These are phyloP conservation scores for Eucalyptus polybractea DNA, from an alignment of 345 rosid genomes.

Conservation along the genomic window DNA sequence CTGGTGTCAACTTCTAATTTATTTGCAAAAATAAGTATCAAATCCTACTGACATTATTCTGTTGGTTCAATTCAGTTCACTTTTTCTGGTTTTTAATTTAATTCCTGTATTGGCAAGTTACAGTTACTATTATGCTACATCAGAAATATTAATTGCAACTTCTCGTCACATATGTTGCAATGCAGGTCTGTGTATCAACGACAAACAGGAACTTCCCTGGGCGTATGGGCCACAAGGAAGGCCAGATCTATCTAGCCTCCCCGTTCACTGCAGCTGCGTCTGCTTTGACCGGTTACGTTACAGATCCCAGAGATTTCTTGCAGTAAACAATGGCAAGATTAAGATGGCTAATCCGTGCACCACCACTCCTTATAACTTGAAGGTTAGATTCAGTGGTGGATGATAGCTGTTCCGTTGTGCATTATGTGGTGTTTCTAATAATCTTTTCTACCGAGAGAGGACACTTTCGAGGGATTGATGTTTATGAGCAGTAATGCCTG, in stretches of 20 bases:
- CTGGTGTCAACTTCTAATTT: background rate
- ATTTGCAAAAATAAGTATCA: background rate
- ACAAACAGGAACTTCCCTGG: slow-evolving; percentile 99
- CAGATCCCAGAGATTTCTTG: slow-evolving; percentile 98
- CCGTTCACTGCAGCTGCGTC: slow-evolving; percentile 97
- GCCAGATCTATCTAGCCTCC: slow-evolving; percentile 91
- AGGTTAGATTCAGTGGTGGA: background rate
- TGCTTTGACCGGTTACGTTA: slow-evolving; percentile 83
- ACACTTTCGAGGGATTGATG: background rate
- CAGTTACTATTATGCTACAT: background rate
- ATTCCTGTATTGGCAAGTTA: background rate
- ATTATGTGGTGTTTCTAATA: background rate
- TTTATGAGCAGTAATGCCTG: background rate
- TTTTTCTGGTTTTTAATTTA: background rate
- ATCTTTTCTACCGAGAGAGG: background rate
- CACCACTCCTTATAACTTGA: background rate
- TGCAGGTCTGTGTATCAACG: slow-evolving; percentile 65
- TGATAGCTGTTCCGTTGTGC: background rate
- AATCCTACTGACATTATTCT: background rate
- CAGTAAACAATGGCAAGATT: slow-evolving; percentile 10
- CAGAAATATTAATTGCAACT: background rate
- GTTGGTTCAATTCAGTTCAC: background rate
- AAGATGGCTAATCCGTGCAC: background rate
- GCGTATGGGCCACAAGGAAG: slow-evolving; percentile 99
- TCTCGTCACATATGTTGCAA: background rate